A percentile compares a stretch with the other conserved stretches of the same genome.
These are phyloP conservation scores for Tieghemostelium lacteum DNA, from an alignment of 78 protist species.

Conservation along the genomic window DNA sequence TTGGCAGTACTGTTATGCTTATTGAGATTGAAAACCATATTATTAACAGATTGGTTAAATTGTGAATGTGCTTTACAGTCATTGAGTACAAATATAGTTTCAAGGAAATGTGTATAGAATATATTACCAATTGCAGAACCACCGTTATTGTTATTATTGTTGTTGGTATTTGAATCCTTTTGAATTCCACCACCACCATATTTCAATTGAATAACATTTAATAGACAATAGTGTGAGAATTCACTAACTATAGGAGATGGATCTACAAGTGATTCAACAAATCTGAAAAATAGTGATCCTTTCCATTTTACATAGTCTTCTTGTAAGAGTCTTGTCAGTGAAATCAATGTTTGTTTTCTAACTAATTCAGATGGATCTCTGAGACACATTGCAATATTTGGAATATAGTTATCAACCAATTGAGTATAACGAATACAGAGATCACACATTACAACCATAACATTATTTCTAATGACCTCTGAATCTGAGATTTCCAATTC, in stretches of 20 bases:
- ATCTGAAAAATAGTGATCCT: constrained; percentile 83
- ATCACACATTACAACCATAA: constrained; percentile 88
- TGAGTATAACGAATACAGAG: constrained; percentile 86
- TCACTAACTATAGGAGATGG: constrained; percentile 47
- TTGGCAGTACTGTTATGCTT: not conserved
- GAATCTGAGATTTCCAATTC: constrained; percentile 75
- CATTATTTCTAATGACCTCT: constrained; percentile 85
- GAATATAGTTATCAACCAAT: constrained; percentile 80
- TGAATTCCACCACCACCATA: constrained; percentile 13
- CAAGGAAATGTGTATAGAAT: constrained; percentile 80
- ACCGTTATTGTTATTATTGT: too few species aligned
- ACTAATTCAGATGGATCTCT: constrained; percentile 79
- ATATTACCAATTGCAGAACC: not conserved
- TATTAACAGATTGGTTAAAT: constrained; percentile 57
- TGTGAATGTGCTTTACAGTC: constrained; percentile 73
- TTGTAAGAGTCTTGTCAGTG: constrained; percentile 80
- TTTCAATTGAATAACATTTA: constrained; percentile 69
- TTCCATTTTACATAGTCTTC: constrained; percentile 90
- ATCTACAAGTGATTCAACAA: constrained; percentile 82
- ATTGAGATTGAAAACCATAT: not conserved
- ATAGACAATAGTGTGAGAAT: constrained; percentile 78
- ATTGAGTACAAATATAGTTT: constrained; percentile 79
- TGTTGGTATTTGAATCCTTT: too few species aligned
- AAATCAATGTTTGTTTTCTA: constrained; percentile 82
- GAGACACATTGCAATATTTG: constrained; percentile 75